Evolutionary conservation across 1,284 basidiomycete species (phyloP).

Genomic region (Fomitiporia mediterranea): DNA sequence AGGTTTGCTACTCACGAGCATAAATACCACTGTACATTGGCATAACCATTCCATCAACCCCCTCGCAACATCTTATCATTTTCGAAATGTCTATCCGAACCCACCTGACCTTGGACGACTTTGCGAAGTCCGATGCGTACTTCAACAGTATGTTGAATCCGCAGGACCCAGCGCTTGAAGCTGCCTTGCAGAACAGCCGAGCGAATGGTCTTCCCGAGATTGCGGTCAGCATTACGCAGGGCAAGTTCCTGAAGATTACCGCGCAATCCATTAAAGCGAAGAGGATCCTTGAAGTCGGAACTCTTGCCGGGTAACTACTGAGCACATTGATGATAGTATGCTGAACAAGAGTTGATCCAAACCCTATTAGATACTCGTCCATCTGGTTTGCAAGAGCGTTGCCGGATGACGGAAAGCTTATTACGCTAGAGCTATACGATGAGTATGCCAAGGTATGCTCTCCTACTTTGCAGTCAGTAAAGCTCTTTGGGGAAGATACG

Average conservation of each 20-base stretch:
- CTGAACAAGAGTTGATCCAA: not conserved
- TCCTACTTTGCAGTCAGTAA: not conserved
- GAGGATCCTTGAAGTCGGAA: conserved; percentile 55
- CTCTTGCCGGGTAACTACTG: conserved; percentile 53
- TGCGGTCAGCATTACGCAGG: conserved; percentile 50
- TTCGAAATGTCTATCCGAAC: too few relatives aligned
- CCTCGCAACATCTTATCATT: too few relatives aligned
- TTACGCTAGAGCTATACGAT: conserved; percentile 46
- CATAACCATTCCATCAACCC: too few relatives aligned
- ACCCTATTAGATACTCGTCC: conserved; percentile 44
- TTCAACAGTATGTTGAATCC: conserved; percentile 51
- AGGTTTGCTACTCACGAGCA: too few relatives aligned
- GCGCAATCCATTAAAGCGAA: conserved; percentile 45
- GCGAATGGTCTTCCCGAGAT: conserved; percentile 47
- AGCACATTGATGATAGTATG: not conserved
- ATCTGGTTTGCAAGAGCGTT: conserved; percentile 56
- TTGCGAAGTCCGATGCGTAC: conserved; percentile 48
- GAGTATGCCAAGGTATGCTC: conserved; percentile 43
- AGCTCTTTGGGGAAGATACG: not conserved
- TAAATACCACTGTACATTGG: too few relatives aligned
- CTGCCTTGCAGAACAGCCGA: conserved; percentile 37
- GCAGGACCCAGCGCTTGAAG: conserved; percentile 41
- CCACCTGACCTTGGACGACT: conserved; percentile 30
- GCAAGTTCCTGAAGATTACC: conserved; percentile 50
- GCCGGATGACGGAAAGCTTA: conserved; percentile 45